phyloP scores from a whole-genome alignment of 495 filamentous ascomycete species.

The Aspergillus hancockii region DNA sequence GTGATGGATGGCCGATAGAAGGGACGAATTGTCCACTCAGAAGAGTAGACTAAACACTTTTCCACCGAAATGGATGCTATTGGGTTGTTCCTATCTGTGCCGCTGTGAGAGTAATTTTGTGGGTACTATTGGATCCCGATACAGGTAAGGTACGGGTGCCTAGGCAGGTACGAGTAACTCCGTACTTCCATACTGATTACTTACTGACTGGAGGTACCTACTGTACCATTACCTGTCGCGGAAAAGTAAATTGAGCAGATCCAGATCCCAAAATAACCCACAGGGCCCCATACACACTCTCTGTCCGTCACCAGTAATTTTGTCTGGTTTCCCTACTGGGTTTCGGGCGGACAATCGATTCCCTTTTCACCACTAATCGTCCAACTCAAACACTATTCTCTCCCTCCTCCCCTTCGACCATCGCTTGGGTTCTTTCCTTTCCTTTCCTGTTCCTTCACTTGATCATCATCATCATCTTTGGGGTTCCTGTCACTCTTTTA shows the following conservation, averaged over 20 bases:
- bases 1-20: no score
- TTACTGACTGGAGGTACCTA: no score
- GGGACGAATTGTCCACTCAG: background rate
- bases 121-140: background rate
- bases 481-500: slow-evolving; percentile 29
- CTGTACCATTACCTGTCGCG: slow-evolving; percentile 4
- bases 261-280: slow-evolving; percentile 47
- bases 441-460: slow-evolving; percentile 31
- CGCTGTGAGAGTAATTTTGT: background rate
- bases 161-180: background rate
- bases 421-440: slow-evolving; percentile 31
- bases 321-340: slow-evolving; percentile 16
- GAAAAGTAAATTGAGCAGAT: slow-evolving; percentile 21
- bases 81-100: background rate
- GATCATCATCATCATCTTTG: slow-evolving; percentile 14
- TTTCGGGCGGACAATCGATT: slow-evolving; percentile 29
- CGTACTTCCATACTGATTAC: no score
- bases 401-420: slow-evolving; percentile 23
- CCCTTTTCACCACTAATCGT: slow-evolving; percentile 34
- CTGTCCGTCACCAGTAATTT: slow-evolving; percentile 25
- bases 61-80: background rate
- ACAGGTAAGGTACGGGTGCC: slow-evolving; percentile 14
- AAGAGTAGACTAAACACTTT: background rate
- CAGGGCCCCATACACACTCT: slow-evolving; percentile 25
- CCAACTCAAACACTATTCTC: slow-evolving; percentile 23